phyloP scores from a whole-genome alignment of 306 rosid genomes.

The Vigna mungo region DNA sequence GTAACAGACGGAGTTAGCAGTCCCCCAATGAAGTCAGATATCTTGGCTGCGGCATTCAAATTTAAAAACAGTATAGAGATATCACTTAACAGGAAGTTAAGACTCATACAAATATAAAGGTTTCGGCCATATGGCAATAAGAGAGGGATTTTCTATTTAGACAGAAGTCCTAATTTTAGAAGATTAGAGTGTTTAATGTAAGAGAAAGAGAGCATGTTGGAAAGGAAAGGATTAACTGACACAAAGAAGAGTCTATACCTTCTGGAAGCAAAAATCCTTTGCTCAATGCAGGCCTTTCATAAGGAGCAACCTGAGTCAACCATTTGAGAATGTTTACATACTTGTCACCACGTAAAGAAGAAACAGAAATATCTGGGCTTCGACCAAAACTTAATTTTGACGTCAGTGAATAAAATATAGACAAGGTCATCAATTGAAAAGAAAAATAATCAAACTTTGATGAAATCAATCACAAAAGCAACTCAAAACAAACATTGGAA shows the following conservation, averaged over 20 bases:
- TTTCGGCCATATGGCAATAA: neutral
- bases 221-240: neutral
- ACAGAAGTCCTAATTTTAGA: neutral
- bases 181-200: constrained; percentile 17
- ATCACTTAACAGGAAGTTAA: neutral
- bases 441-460: constrained; percentile 11
- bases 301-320: constrained; percentile 86
- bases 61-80: constrained; percentile 11
- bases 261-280: constrained; percentile 96
- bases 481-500: neutral
- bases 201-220: neutral
- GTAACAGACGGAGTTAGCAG: neutral
- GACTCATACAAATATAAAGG: neutral
- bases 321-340: constrained; percentile 28
- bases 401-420: neutral
- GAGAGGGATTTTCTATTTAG: neutral
- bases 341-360: neutral
- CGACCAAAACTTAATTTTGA: constrained; percentile 2
- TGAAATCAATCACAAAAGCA: neutral
- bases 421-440: neutral
- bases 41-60: constrained; percentile 7
- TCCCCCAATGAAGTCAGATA: constrained; percentile 6
- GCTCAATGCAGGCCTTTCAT: constrained; percentile 99
- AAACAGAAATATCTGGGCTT: neutral
- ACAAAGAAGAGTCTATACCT: constrained; percentile 57